phyloP scores from a whole-genome alignment of 1,284 basidiomycete species.

The Malassezia sympodialis region DNA sequence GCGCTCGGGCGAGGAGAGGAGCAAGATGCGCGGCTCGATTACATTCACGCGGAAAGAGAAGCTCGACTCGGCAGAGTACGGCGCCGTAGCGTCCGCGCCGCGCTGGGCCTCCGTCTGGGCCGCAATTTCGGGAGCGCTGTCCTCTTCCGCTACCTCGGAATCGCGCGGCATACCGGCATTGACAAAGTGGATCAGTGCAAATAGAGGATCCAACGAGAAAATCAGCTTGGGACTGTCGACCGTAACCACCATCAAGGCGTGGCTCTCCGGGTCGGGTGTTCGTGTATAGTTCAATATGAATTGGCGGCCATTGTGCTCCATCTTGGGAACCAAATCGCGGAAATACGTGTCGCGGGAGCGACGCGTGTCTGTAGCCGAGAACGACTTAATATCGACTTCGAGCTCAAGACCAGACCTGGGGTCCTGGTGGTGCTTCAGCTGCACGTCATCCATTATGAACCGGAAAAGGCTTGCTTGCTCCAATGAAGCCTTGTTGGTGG shows the following conservation, averaged over 20 bases:
- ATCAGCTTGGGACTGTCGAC: constrained; percentile 89
- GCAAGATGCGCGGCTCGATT: constrained; percentile 77
- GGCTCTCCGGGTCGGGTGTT: constrained; percentile 55
- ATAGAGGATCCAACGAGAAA: constrained; percentile 84
- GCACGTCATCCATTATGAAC: constrained; percentile 61
- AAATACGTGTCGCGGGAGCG: constrained; percentile 68
- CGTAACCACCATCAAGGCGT: constrained; percentile 69
- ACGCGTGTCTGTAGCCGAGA: constrained; percentile 81
- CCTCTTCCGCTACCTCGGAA: background rate
- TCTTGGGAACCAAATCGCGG: constrained; percentile 87
- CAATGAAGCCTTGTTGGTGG: background rate
- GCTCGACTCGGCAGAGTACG: background rate
- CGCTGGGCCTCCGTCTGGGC: background rate
- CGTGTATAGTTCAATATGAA: constrained; percentile 86
- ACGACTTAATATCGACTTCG: constrained; percentile 75
- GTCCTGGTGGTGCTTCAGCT: constrained; percentile 74
- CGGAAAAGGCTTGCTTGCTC: constrained; percentile 6
- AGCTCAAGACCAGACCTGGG: constrained; percentile 75
- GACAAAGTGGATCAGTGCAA: constrained; percentile 78
- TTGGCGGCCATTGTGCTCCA: constrained; percentile 78
- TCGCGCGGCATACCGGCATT: constrained; percentile 55
- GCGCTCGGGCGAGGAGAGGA: constrained; percentile 76
- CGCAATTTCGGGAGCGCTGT: background rate
- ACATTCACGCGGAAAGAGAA: constrained; percentile 71
- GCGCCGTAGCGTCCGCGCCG: background rate